Evolutionary conservation across 73 alveolate genomes (phyloP), one percentile per base, ranked within the genome.

Genomic region (Paramecium primaurelia): DNA sequence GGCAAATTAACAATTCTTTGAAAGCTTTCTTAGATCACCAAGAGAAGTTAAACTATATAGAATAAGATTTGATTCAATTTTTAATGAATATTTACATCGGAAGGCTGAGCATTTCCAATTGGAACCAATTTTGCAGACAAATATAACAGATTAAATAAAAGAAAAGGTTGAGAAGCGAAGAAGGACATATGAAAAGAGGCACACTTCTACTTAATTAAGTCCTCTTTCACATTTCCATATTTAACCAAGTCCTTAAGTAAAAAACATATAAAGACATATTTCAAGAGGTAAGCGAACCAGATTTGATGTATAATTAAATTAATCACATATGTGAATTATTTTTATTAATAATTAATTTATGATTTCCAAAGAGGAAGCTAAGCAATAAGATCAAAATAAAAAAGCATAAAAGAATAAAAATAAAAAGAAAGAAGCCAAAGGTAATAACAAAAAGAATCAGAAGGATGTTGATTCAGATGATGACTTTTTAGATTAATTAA

Each of bases 381-480:
- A 64, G 26, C 28, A 28, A 64, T 9, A 28, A 14, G 84, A 64
- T 32, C 12, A 64, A 34, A 64, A 51, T 34, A 64, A 64, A 32
- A 64, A 64, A 64, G 42, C 42, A 64, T 20, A 64, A 28, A 64
- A 64, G 47, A 64, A 64, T 12, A 64, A 64, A 64, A 64, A 64
- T 28, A 64, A 64, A 26, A 49, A 80, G 30, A 40, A 40, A 28
- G 38, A 80, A 25, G 20, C 49, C 25, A 44, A 30, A 14, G 47
- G 75, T 4, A 80, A 25, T 16, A 80, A 80, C 26, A 80, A 80
- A 80, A 45, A 80, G 91, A 80, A 80, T 30, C 20, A 49, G 47
- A 80, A 80, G 75, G 44, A 80, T 8, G 73, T 25, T 26, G 91
- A 80, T 36, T 42, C 71, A 6, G 91, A 80, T 45, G 91, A 80